Evolutionary conservation across 176 grass and related monocot genomes (phyloP).

Genomic region (Zizania latifolia): DNA sequence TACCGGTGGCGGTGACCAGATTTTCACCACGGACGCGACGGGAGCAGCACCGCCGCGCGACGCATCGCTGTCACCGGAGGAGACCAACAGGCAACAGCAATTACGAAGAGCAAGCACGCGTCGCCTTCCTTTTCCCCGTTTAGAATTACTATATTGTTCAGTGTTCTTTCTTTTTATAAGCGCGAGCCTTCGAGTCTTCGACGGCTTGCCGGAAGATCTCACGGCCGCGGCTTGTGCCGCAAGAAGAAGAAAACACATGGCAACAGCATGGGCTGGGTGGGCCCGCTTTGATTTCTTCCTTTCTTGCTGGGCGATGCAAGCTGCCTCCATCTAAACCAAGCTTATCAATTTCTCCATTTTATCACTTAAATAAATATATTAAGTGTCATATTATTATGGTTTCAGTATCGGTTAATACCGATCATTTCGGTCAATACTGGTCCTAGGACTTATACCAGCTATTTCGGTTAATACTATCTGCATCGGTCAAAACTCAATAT

Average conservation of each 20-base stretch:
- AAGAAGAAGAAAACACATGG: background rate
- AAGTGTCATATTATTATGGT: no score
- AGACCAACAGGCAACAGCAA: background rate
- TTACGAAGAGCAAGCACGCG: no score
- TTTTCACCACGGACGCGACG: background rate
- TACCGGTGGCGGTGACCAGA: background rate
- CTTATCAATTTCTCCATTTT: no score
- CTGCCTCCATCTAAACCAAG: no score
- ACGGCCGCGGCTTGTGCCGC: constrained; percentile 13
- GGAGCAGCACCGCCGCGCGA: background rate
- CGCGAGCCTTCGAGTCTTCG: background rate
- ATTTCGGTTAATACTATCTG: no score
- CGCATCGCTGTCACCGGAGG: background rate
- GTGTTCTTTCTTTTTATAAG: background rate
- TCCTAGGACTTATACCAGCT: no score
- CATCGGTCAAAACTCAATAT: no score
- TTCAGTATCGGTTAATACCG: no score
- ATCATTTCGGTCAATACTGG: no score
- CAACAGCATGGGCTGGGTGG: background rate
- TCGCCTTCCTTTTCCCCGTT: background rate
- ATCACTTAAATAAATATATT: no score
- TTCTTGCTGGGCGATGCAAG: constrained; percentile 1
- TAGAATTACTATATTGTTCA: background rate
- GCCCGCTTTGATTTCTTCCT: background rate
- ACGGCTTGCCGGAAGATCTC: background rate